Percentiles rank a stretch among this genome's conserved stretches.
phyloP scores from a whole-genome alignment of 2,329 filamentous ascomycete species.

The Colletotrichum echinochloae region DNA sequence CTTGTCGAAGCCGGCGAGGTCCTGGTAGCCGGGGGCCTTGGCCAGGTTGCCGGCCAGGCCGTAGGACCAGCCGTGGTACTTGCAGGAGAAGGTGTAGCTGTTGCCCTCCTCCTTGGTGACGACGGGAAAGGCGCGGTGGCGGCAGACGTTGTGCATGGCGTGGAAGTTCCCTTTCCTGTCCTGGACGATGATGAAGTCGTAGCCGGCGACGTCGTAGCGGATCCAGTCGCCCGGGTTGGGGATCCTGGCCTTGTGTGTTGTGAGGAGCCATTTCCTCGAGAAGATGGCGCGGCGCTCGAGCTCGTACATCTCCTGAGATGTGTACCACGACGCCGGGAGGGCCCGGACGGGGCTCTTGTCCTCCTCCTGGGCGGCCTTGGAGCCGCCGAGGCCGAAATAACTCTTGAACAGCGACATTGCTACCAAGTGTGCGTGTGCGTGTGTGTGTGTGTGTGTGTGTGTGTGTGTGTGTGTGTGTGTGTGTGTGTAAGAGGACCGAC shows the following conservation, averaged over 20 bases:
- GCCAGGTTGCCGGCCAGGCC: conserved; percentile 67
- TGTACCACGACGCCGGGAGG: conserved; percentile 65
- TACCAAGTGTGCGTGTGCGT: too few species aligned
- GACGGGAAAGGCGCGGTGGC: conserved; percentile 71
- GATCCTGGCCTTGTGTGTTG: conserved; percentile 64
- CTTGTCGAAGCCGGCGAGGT: conserved; percentile 67
- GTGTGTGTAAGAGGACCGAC: too few species aligned
- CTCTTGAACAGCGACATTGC: conserved; percentile 45
- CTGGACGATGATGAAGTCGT: conserved; percentile 64
- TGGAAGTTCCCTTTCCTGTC: conserved; percentile 65
- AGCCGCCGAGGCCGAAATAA: conserved; percentile 52
- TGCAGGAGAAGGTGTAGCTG: conserved; percentile 66
- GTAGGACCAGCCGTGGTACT: conserved; percentile 74
- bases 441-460: too few species aligned
- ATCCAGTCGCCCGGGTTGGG: conserved; percentile 67
- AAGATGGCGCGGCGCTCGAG: conserved; percentile 69
- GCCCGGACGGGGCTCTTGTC: conserved; percentile 50
- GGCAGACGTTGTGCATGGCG: conserved; percentile 72
- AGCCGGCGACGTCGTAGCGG: conserved; percentile 66
- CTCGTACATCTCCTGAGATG: conserved; percentile 65
- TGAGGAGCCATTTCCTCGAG: conserved; percentile 67
- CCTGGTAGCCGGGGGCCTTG: conserved; percentile 70
- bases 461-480: too few species aligned
- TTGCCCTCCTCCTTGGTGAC: conserved; percentile 63
- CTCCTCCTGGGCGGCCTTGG: conserved; percentile 42